Conservation (phyloP, 805 yeast genomes). For the Wickerhamiella azymoides region DNA sequence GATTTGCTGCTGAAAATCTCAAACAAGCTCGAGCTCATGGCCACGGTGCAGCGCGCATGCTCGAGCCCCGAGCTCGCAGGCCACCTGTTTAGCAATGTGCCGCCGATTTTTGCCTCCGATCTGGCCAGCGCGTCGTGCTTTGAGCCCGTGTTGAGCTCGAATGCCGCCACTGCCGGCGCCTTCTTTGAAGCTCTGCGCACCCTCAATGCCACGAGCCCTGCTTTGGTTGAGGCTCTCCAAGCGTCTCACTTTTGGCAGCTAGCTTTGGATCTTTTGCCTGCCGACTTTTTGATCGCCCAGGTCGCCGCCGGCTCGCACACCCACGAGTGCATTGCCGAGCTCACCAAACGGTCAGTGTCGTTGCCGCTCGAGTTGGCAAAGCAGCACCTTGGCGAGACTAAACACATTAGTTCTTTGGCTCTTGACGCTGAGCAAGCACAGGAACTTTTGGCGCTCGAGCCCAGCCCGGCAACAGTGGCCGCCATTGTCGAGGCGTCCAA, state of each 20-base stretch:
- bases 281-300: conserved; percentile 9
- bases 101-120: conserved; percentile 9
- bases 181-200: conserved; percentile 4
- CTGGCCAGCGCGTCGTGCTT: neutral
- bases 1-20: conserved; percentile 18
- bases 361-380: conserved; percentile 7
- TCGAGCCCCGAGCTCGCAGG: conserved; percentile 9
- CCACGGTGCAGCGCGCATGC: conserved; percentile 13
- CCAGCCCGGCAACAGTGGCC: conserved; percentile 8
- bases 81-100: conserved; percentile 15
- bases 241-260: conserved; percentile 11
- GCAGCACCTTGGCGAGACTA: conserved; percentile 5
- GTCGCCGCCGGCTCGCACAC: neutral
- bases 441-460: conserved; percentile 1
- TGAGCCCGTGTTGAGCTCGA: neutral
- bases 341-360: conserved; percentile 8
- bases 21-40: conserved; percentile 17
- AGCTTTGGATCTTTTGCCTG: conserved; percentile 11
- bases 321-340: conserved; percentile 9
- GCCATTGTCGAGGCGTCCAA: conserved; percentile 12
- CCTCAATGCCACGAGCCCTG: neutral
- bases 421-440: conserved; percentile 2
- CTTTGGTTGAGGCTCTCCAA: conserved; percentile 8
- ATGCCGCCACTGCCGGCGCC: conserved; percentile 3
- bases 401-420: conserved; percentile 9